A percentile compares a stretch with the other conserved stretches of the same genome.
Conservation (phyloP, 495 filamentous ascomycete genomes). For the Aspergillus nidulans region DNA sequence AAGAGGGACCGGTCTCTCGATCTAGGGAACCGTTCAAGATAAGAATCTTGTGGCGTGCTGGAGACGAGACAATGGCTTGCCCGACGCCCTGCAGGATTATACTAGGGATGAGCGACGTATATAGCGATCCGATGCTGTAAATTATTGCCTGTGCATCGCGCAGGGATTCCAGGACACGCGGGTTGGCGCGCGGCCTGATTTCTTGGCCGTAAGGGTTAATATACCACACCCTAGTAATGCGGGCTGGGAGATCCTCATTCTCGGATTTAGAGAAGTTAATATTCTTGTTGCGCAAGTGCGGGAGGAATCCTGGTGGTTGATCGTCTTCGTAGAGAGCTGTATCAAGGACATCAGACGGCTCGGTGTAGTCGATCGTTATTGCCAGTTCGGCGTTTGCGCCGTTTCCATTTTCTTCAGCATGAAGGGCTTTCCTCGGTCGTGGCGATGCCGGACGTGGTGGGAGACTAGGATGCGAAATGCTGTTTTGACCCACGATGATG, state of each 20-base stretch:
- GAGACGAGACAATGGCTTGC: conserved; percentile 33
- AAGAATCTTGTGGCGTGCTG: conserved; percentile 68
- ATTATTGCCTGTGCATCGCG: conserved; percentile 61
- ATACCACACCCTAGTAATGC: conserved; percentile 87
- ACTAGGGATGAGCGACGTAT: conserved; percentile 73
- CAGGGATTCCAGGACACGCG: conserved; percentile 67
- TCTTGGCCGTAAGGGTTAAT: conserved; percentile 95
- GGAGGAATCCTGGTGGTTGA: conserved; percentile 79
- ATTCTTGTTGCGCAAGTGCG: conserved; percentile 71
- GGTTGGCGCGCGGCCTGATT: conserved; percentile 76
- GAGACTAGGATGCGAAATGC: conserved; percentile 78
- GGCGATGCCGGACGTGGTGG: conserved; percentile 30
- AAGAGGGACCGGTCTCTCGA: conserved; percentile 72
- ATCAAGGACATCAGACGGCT: conserved; percentile 50
- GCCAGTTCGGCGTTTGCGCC: conserved; percentile 13
- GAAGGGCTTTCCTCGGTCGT: conserved; percentile 32
- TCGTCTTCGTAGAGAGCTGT: conserved; percentile 63
- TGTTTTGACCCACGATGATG: conserved; percentile 85
- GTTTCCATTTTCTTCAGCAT: conserved; percentile 36
- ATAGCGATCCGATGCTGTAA: conserved; percentile 87
- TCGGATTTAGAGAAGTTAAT: conserved; percentile 72
- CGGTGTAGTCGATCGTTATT: conserved; percentile 56
- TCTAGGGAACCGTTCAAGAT: conserved; percentile 81
- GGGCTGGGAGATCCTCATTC: conserved; percentile 67
- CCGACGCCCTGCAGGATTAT: conserved; percentile 44